A percentile compares a stretch with the other conserved stretches of the same genome.
phyloP scores from a whole-genome alignment of 148 eudicot genomes.

The Rhododendron simsii region DNA sequence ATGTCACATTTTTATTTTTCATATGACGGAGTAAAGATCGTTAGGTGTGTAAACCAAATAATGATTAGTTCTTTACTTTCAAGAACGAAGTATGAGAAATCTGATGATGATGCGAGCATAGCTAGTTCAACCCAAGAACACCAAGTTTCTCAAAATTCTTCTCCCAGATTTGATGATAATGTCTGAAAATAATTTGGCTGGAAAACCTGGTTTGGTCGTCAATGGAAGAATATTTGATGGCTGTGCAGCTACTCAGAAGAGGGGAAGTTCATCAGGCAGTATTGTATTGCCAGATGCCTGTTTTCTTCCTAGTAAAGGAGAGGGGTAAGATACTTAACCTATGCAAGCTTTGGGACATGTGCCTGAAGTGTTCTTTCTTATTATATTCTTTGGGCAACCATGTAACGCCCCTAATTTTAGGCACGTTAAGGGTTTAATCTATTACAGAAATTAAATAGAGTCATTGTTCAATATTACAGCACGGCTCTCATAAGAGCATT shows the following conservation, averaged over 20 bases:
- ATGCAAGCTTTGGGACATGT: background rate
- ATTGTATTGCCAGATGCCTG: constrained; percentile 20
- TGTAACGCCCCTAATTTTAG: too few species aligned
- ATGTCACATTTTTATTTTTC: background rate
- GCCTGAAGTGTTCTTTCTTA: background rate
- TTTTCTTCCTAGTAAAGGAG: constrained; percentile 18
- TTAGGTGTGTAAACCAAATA: background rate
- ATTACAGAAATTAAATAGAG: too few species aligned
- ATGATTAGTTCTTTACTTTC: constrained; percentile 4
- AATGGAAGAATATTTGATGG: constrained; percentile 17
- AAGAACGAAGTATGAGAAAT: constrained; percentile 40
- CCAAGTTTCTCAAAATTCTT: constrained; percentile 27
- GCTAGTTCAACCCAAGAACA: constrained; percentile 39
- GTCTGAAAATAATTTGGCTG: constrained; percentile 24
- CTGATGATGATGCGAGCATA: constrained; percentile 45
- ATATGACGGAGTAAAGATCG: background rate
- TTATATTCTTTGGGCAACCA: background rate
- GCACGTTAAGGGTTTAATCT: too few species aligned
- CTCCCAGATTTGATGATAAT: constrained; percentile 26
- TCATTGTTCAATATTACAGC: too few species aligned
- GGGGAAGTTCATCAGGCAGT: constrained; percentile 30
- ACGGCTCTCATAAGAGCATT: too few species aligned
- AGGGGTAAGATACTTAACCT: constrained; percentile 39
- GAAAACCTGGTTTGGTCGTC: constrained; percentile 18
- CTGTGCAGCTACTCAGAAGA: constrained; percentile 30